phyloP scores from a whole-genome alignment of 208 protist species.

The Trypanosoma vivax region DNA sequence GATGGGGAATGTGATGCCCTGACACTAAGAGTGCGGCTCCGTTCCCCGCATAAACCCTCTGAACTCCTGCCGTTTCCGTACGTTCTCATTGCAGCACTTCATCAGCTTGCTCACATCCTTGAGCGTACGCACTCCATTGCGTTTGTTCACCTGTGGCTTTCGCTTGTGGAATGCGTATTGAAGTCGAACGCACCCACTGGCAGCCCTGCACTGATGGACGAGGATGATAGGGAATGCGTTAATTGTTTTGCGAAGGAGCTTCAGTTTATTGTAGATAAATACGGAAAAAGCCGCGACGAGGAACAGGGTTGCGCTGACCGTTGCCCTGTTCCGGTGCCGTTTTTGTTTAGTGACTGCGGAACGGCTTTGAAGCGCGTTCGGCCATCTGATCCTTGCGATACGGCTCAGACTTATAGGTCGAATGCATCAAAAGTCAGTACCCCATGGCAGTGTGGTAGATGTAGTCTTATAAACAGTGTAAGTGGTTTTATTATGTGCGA shows the following conservation, averaged over 20 bases:
- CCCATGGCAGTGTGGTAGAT: slow-evolving; percentile 13
- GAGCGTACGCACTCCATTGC: slow-evolving; percentile 3
- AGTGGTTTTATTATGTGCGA: slow-evolving; percentile 17
- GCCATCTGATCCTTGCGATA: background rate
- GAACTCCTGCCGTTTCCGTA: slow-evolving; percentile 13
- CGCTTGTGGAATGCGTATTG: slow-evolving; percentile 7
- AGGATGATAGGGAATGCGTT: background rate
- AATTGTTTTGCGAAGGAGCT: slow-evolving; percentile 9
- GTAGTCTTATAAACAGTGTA: slow-evolving; percentile 14
- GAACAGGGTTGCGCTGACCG: background rate
- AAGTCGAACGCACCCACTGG: background rate
- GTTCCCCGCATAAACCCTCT: background rate
- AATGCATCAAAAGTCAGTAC: background rate
- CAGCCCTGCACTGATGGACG: background rate
- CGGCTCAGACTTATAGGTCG: background rate
- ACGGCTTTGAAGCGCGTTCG: background rate
- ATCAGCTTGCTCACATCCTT: slow-evolving; percentile 21
- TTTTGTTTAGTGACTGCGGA: background rate
- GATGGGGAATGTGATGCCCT: background rate
- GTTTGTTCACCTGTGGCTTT: slow-evolving; percentile 15
- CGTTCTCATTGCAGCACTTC: slow-evolving; percentile 11
- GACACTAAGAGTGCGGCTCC: slow-evolving; percentile 4
- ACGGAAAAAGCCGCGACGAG: background rate
- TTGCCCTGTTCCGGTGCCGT: background rate
- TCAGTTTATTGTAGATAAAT: background rate